Evolutionary conservation across 441 rosid genomes (phyloP).

Genomic region (Eruca vesicaria): DNA sequence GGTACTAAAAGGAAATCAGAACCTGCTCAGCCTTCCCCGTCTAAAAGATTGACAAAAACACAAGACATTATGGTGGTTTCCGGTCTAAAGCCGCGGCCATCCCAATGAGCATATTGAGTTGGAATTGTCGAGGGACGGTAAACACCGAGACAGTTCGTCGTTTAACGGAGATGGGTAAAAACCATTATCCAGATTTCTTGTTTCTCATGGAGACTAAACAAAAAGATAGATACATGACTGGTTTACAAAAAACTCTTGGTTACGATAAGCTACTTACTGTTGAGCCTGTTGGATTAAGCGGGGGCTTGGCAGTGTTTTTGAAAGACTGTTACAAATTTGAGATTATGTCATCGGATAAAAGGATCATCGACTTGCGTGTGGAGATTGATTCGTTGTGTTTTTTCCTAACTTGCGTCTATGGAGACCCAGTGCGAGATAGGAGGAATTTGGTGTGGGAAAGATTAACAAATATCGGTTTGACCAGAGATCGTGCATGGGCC

Average conservation of each 20-base stretch:
- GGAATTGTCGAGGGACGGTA: not conserved
- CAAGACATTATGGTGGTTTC: not conserved
- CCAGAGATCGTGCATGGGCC: no score
- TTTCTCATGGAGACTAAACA: not conserved
- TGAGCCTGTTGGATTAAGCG: not conserved
- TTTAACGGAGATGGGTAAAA: not conserved
- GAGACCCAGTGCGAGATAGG: no score
- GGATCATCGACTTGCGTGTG: not conserved
- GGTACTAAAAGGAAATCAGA: not conserved
- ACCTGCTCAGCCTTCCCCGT: not conserved
- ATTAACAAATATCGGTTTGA: no score
- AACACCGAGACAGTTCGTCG: not conserved
- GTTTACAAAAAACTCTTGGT: not conserved
- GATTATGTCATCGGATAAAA: not conserved
- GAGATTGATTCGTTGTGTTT: not conserved
- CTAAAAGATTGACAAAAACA: not conserved
- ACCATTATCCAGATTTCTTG: not conserved
- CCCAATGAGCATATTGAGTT: not conserved
- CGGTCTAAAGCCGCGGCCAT: not conserved
- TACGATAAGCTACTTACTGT: not conserved
- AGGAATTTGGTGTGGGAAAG: no score
- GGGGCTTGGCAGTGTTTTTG: not conserved
- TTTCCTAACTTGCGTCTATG: not conserved
- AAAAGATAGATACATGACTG: not conserved
- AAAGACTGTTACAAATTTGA: not conserved